These are phyloP conservation scores for Zygosaccharomyces bailii DNA, from an alignment of 805 yeast species.

Conservation along the genomic window DNA sequence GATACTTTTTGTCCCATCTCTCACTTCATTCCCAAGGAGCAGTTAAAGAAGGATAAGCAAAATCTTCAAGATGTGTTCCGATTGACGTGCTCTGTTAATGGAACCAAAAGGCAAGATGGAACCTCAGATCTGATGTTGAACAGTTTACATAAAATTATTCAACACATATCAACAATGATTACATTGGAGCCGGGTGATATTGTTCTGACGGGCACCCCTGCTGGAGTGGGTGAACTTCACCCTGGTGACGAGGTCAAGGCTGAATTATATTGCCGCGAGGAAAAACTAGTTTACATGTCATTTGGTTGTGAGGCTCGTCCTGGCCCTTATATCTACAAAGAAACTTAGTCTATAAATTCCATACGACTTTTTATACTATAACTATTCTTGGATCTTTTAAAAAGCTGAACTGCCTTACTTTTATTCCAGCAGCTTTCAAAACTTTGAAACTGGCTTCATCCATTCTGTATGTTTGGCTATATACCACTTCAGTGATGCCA, in stretches of 20 bases:
- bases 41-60: constrained; percentile 51
- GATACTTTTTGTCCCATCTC: constrained; percentile 95
- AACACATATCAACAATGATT: constrained; percentile 83
- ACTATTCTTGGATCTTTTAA: constrained; percentile 29
- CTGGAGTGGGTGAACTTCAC: constrained; percentile 83
- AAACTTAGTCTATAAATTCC: constrained; percentile 30
- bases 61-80: constrained; percentile 40
- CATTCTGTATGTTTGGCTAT: constrained; percentile 90
- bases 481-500: constrained; percentile 88
- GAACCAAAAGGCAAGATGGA: constrained; percentile 66
- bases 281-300: constrained; percentile 47
- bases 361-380: constrained; percentile 9
- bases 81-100: constrained; percentile 54
- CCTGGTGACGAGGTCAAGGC: constrained; percentile 81
- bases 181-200: constrained; percentile 88
- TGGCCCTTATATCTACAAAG: constrained; percentile 57
- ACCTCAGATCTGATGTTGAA: constrained; percentile 80
- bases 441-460: constrained; percentile 73
- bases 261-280: constrained; percentile 52
- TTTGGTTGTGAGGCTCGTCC: constrained; percentile 44
- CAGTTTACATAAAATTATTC: constrained; percentile 75
- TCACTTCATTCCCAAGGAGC: constrained; percentile 57
- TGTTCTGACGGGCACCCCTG: constrained; percentile 93
- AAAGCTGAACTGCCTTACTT: constrained; percentile 55
- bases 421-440: constrained; percentile 68